Evolutionary conservation across 768 basidiomycete species (phyloP).

Genomic region (Hysterangium stoloniferum): DNA sequence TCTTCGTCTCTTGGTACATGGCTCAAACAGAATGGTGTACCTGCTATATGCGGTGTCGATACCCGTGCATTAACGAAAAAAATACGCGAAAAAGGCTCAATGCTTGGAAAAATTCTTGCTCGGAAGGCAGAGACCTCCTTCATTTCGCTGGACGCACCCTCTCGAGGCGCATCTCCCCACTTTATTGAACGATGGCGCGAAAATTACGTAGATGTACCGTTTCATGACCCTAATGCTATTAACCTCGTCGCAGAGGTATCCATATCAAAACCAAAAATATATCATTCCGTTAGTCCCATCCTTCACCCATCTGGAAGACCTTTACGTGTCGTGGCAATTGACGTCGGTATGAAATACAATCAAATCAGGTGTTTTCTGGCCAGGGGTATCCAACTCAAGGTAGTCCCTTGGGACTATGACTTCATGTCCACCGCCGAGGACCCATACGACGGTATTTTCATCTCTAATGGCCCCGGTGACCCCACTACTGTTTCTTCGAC

Average conservation of each 20-base stretch:
- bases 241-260: constrained; percentile 94
- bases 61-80: constrained; percentile 95
- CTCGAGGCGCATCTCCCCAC: constrained; percentile 47
- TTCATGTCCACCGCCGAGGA: constrained; percentile 65
- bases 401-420: constrained; percentile 96
- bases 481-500: constrained; percentile 77
- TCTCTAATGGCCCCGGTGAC: constrained; percentile 98
- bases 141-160: constrained; percentile 31
- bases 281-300: constrained; percentile 45
- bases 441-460: constrained; percentile 88
- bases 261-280: constrained; percentile 55
- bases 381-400: constrained; percentile 92
- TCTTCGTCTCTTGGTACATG: constrained; percentile 79
- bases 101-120: constrained; percentile 80
- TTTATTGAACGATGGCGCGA: constrained; percentile 62
- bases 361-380: constrained; percentile 93
- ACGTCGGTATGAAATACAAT: constrained; percentile 99
- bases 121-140: constrained; percentile 41
- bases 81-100: constrained; percentile 89
- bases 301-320: constrained; percentile 74
- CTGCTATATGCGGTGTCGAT: constrained; percentile 93
- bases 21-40: constrained; percentile 92
- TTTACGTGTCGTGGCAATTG: constrained; percentile 81
- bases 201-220: constrained; percentile 75
- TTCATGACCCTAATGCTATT: constrained; percentile 77